These are phyloP conservation scores for Salix dunnii DNA, from an alignment of 345 rosid genomes.

Conservation along the genomic window DNA sequence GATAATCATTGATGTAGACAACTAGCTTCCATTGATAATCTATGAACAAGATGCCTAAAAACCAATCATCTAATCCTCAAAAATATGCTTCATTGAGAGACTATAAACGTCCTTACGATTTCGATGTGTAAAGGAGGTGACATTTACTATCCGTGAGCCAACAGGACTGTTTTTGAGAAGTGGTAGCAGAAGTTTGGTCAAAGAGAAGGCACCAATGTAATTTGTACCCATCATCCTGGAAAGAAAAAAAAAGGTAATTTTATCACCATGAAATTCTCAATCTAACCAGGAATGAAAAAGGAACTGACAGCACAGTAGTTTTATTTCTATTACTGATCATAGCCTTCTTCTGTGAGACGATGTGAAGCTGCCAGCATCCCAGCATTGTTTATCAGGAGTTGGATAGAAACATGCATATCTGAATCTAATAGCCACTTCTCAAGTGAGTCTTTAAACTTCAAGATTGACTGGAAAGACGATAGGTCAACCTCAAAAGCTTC, in stretches of 20 bases:
- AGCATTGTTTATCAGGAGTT: slow-evolving; percentile 86
- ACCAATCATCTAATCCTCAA: background rate
- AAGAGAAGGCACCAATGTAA: slow-evolving; percentile 67
- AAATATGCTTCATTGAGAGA: background rate
- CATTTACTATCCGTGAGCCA: slow-evolving; percentile 85
- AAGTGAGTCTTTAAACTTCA: slow-evolving; percentile 55
- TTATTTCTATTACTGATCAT: slow-evolving; percentile 51
- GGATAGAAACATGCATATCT: slow-evolving; percentile 68
- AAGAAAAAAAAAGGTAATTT: background rate
- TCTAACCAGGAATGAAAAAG: background rate
- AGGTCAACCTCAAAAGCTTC: slow-evolving; percentile 70
- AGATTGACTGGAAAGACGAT: slow-evolving; percentile 62
- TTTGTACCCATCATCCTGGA: slow-evolving; percentile 88
- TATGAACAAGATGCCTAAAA: background rate
- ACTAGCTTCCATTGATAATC: background rate
- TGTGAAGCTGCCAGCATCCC: slow-evolving; percentile 76
- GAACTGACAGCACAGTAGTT: background rate
- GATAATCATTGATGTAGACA: background rate
- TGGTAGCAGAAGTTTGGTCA: slow-evolving; percentile 69
- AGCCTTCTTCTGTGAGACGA: slow-evolving; percentile 63
- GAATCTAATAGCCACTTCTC: slow-evolving; percentile 74
- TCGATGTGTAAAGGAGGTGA: slow-evolving; percentile 88
- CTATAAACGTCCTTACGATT: slow-evolving; percentile 36
- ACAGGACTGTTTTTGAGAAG: slow-evolving; percentile 72
- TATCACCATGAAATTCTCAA: background rate